These are phyloP conservation scores for Thalassiosira hispida DNA, from an alignment of 352 stramenopile species.

Conservation along the genomic window DNA sequence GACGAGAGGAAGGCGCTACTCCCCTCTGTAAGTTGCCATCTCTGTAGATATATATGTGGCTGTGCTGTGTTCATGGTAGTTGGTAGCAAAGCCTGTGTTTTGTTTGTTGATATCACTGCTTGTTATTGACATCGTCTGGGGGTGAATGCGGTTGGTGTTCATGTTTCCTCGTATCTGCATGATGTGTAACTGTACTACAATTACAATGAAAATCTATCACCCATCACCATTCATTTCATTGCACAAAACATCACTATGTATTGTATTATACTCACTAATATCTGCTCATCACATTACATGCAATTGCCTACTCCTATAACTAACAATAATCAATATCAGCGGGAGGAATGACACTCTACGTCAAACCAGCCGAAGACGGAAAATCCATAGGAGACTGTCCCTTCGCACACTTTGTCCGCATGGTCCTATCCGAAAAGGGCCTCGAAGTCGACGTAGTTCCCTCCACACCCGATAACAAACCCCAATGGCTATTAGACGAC, in stretches of 20 bases:
- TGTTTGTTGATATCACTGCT: too few relatives aligned
- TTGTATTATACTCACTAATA: not conserved
- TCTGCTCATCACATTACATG: not conserved
- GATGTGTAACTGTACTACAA: too few relatives aligned
- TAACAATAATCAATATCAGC: not conserved
- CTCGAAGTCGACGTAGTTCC: conserved; percentile 75
- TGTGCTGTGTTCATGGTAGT: not conserved
- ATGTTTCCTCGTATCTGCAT: too few relatives aligned
- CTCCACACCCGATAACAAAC: conserved; percentile 67
- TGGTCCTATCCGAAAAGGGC: conserved; percentile 77
- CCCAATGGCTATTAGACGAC: conserved; percentile 77
- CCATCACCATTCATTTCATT: too few relatives aligned
- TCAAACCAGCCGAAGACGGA: conserved; percentile 76
- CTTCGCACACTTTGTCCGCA: conserved; percentile 80
- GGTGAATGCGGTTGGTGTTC: too few relatives aligned
- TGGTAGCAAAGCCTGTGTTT: not conserved
- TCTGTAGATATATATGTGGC: too few relatives aligned
- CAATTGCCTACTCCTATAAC: not conserved
- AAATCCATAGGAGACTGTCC: conserved; percentile 78
- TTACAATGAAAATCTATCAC: too few relatives aligned
- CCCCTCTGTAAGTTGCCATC: conserved; percentile 60
- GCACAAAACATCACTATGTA: too few relatives aligned
- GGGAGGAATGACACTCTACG: conserved; percentile 76
- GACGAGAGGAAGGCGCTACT: conserved; percentile 63
- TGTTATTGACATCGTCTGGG: too few relatives aligned